Evolutionary conservation across 1,284 basidiomycete genomes (phyloP).

Genomic region (Malassezia cuniculi): DNA sequence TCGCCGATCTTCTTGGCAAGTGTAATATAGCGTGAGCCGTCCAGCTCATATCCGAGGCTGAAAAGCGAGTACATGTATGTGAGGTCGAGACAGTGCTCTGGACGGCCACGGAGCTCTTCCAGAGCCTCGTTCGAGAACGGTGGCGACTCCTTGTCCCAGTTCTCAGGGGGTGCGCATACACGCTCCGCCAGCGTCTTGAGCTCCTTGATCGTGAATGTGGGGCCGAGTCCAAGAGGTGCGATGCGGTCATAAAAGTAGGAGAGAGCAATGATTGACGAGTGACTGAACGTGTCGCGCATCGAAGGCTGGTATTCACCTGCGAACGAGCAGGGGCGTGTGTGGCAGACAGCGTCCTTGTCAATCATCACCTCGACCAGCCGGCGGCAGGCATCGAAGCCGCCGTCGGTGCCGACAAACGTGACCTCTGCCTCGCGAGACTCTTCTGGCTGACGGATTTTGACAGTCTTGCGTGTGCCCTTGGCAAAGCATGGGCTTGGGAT

Average conservation of each 20-base stretch:
- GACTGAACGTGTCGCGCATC: conserved; percentile 69
- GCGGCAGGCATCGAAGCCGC: conserved; percentile 73
- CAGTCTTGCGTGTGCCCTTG: conserved; percentile 54
- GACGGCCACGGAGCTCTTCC: conserved; percentile 64
- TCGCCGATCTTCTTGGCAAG: conserved; percentile 65
- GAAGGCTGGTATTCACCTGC: conserved; percentile 94
- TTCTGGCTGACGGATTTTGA: conserved; percentile 59
- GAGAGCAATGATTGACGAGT: conserved; percentile 41
- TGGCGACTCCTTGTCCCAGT: conserved; percentile 7
- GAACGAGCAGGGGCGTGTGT: conserved; percentile 75
- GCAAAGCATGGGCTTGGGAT: conserved; percentile 73
- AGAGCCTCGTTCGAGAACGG: conserved; percentile 50
- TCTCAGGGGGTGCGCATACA: conserved; percentile 24
- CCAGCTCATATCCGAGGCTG: conserved; percentile 51
- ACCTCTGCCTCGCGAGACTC: conserved; percentile 17
- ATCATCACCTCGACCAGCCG: conserved; percentile 72
- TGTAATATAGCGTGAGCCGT: conserved; percentile 52
- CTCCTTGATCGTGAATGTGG: conserved; percentile 30
- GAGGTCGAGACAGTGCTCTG: conserved; percentile 88
- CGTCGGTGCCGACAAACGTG: conserved; percentile 48
- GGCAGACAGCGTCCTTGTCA: conserved; percentile 84
- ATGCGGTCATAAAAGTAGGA: conserved; percentile 97
- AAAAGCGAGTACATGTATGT: conserved; percentile 87
- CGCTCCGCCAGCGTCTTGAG: conserved; percentile 27
- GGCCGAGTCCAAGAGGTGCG: conserved; percentile 57